Conservation (phyloP, 1,284 basidiomycete genomes). For the Porphyrellus sp. region DNA sequence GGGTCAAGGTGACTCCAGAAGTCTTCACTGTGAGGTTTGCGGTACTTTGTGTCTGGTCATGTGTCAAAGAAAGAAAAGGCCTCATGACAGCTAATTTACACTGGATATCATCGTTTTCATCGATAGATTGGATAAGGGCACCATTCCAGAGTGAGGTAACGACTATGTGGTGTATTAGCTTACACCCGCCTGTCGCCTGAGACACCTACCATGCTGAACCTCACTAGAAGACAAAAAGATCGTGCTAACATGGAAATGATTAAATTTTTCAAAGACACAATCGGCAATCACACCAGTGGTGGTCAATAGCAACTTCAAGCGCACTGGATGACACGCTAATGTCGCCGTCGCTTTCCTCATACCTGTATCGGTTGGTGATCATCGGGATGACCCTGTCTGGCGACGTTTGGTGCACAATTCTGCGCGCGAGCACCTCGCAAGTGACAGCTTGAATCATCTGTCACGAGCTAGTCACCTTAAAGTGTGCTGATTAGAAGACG, state of each 20-base stretch:
- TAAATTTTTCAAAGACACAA: slow-evolving; percentile 1
- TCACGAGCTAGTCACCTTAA: neutral
- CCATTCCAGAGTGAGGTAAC: slow-evolving; percentile 77
- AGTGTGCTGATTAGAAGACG: slow-evolving; percentile 14
- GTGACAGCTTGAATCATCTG: slow-evolving; percentile 54
- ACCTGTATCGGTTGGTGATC: slow-evolving; percentile 77
- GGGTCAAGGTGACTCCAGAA: slow-evolving; percentile 77
- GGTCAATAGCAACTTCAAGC: slow-evolving; percentile 38
- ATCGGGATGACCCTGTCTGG: slow-evolving; percentile 63
- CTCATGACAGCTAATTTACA: slow-evolving; percentile 43
- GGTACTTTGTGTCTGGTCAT: slow-evolving; percentile 56
- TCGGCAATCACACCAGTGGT: slow-evolving; percentile 57
- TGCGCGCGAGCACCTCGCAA: slow-evolving; percentile 85
- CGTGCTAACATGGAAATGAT: slow-evolving; percentile 41
- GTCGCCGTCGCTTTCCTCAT: slow-evolving; percentile 67
- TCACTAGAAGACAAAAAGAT: slow-evolving; percentile 88
- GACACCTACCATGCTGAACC: slow-evolving; percentile 68
- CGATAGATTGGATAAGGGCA: slow-evolving; percentile 76
- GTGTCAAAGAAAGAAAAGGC: slow-evolving; percentile 9
- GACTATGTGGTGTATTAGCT: slow-evolving; percentile 40
- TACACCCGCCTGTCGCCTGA: neutral
- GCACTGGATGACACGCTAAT: slow-evolving; percentile 30
- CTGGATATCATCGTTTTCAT: slow-evolving; percentile 64
- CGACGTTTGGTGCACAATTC: slow-evolving; percentile 68
- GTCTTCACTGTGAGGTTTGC: slow-evolving; percentile 46